Evolutionary conservation across 805 yeast genomes (phyloP), one percentile per base, ranked within the genome.

Genomic region (Lipomyces sp.): DNA sequence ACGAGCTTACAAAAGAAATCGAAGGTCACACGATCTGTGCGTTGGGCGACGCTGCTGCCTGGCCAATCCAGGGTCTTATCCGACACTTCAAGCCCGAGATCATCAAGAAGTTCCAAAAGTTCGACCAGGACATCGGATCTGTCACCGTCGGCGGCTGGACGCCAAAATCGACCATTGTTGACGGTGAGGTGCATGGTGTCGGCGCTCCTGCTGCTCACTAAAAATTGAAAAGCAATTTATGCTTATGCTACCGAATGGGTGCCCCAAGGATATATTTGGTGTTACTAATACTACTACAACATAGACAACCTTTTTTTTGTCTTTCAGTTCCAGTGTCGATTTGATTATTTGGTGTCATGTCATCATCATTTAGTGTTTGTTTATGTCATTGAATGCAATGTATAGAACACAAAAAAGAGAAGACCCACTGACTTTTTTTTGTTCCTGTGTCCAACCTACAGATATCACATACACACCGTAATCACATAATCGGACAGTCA

Each of bases 21-120:
- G 96, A 91, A 80, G 96, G 96, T 59, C 97, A 91, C 80, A 90
- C 96, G 61, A 90, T 90, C 75, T 90, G 97, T 81, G 97, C 96
- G 39, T 83, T 90, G 75, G 97, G 97, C 66, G 97, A 90, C 76
- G 97, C 97, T 42, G 92, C 96, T 65, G 92, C 95, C 37, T 90
- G 97, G 97, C 97, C 97, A 56, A 85, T 91, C 69, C 96, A 91
- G 80, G 97, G 97, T 65, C 84, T 90, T 72, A 89, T 91, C 73
- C 88, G 89, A 78, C 88, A 90, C 71, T 90, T 91, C 85, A 85
- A 91, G 77, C 96, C 96, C 15, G 86, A 86, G 71, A 86, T 90
- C 84, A 87, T 87, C 74, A 90, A 87, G 69, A 86, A 93, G 80
- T 87, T 91, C 75, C 82, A 85, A 70, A 79, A 88, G 74, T 91